These are phyloP conservation scores for Ophiostoma australiae DNA, from an alignment of 2,329 filamentous ascomycete species.

Conservation along the genomic window DNA sequence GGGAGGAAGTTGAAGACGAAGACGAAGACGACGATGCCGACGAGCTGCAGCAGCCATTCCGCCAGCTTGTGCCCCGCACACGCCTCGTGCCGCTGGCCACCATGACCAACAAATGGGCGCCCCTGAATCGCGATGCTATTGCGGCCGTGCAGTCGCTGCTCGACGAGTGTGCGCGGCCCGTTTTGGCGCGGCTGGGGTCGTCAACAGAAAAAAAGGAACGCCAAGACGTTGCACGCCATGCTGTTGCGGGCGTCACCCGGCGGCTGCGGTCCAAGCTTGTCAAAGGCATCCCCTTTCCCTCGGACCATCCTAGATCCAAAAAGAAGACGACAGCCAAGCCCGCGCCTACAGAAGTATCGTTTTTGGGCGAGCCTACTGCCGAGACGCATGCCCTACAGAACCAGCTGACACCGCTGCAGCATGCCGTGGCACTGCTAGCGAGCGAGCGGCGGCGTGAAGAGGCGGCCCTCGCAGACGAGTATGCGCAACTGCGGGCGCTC, in stretches of 20 bases:
- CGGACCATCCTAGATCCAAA: not conserved
- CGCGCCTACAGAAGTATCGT: conserved; percentile 36
- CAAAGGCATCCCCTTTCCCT: conserved; percentile 61
- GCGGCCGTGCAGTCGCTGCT: conserved; percentile 53
- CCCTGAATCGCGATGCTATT: conserved; percentile 52
- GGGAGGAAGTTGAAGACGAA: not conserved
- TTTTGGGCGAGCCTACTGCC: conserved; percentile 59
- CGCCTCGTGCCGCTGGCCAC: conserved; percentile 55
- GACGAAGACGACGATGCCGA: not conserved
- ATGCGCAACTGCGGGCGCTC: conserved; percentile 46
- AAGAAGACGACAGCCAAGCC: conserved; percentile 25
- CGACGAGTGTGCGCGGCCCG: conserved; percentile 55
- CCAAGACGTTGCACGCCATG: conserved; percentile 50
- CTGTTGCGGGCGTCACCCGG: conserved; percentile 51
- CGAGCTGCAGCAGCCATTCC: conserved; percentile 35
- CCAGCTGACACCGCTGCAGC: conserved; percentile 57
- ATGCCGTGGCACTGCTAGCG: conserved; percentile 57
- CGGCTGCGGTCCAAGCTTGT: conserved; percentile 55
- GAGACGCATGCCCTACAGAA: conserved; percentile 55
- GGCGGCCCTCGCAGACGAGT: conserved; percentile 51
- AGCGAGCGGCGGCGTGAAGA: conserved; percentile 55
- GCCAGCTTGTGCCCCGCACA: conserved; percentile 48
- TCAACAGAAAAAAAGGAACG: conserved; percentile 30
- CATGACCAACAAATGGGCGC: conserved; percentile 65
- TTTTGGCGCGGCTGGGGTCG: conserved; percentile 53